A percentile compares a stretch with the other conserved stretches of the same genome.
phyloP scores from a whole-genome alignment of 176 grass and related monocot genomes.

The Oryza rufipogon region DNA sequence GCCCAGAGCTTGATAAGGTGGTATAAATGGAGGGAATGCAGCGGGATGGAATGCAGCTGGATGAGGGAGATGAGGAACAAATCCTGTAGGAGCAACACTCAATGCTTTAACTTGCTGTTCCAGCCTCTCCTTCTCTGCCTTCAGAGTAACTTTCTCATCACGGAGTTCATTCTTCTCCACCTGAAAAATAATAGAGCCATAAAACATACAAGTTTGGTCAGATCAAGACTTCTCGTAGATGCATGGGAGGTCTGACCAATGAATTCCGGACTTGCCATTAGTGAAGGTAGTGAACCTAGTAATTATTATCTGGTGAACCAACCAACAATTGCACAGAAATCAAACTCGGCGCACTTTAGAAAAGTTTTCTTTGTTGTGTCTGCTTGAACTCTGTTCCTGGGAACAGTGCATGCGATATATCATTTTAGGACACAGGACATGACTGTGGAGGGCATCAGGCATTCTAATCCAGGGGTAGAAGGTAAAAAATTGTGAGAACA shows the following conservation, averaged over 20 bases:
- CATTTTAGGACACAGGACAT: neutral
- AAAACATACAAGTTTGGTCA: neutral
- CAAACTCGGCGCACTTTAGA: neutral
- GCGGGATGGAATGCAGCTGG: slow-evolving; percentile 54
- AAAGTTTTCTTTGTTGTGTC: neutral
- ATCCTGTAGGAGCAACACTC: slow-evolving; percentile 57
- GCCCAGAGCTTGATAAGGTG: slow-evolving; percentile 34
- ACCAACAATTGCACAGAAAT: slow-evolving; percentile 3
- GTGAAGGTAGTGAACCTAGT: neutral
- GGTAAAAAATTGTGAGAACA: neutral
- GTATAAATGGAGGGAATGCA: slow-evolving; percentile 46
- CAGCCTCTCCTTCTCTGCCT: slow-evolving; percentile 74
- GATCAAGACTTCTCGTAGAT: neutral
- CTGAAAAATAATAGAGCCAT: slow-evolving; percentile 42
- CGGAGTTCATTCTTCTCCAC: slow-evolving; percentile 79
- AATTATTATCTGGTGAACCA: neutral
- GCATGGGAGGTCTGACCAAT: neutral
- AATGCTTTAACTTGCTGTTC: slow-evolving; percentile 72
- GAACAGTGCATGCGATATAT: neutral
- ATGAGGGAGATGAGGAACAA: slow-evolving; percentile 69
- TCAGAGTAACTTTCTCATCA: slow-evolving; percentile 77
- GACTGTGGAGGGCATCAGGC: neutral
- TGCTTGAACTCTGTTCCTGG: neutral
- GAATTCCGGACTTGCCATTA: neutral
- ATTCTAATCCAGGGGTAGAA: slow-evolving; percentile 2